phyloP scores from a whole-genome alignment of 2,329 filamentous ascomycete genomes.

The Penicillium corylophilum region DNA sequence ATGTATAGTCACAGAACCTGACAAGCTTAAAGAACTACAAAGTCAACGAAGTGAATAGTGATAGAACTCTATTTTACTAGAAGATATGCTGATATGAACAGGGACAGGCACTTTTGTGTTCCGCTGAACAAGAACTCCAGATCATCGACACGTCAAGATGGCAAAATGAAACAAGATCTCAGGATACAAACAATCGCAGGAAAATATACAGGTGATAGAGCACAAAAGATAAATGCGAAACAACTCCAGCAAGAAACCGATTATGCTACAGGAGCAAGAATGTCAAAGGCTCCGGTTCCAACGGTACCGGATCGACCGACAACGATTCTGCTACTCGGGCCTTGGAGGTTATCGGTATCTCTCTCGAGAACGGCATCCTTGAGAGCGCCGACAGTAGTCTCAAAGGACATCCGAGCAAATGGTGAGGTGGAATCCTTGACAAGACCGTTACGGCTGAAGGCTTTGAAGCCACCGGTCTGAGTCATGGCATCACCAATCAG shows the following conservation, averaged over 20 bases:
- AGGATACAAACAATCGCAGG: constrained; percentile 20
- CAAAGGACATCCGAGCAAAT: constrained; percentile 99
- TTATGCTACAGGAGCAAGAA: constrained; percentile 59
- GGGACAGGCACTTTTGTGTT: constrained; percentile 35
- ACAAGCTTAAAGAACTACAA: not conserved
- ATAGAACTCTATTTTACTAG: constrained; percentile 24
- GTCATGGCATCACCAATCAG: constrained; percentile 98
- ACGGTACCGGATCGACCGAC: constrained; percentile 78
- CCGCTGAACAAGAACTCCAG: constrained; percentile 38
- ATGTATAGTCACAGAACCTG: not conserved
- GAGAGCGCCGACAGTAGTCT: constrained; percentile 92
- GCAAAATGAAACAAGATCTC: constrained; percentile 9
- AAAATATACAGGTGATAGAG: constrained; percentile 28
- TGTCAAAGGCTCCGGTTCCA: constrained; percentile 90
- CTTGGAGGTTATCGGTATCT: constrained; percentile 83
- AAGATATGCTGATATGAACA: constrained; percentile 32
- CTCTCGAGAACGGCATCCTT: constrained; percentile 88
- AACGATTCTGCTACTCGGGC: constrained; percentile 84
- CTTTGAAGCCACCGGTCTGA: constrained; percentile 80
- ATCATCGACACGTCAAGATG: constrained; percentile 38
- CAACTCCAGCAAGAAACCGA: constrained; percentile 15
- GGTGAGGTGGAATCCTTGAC: constrained; percentile 76
- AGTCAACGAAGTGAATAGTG: not conserved
- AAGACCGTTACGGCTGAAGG: constrained; percentile 90
- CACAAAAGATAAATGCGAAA: constrained; percentile 17